Evolutionary conservation across 305 asterid species (phyloP).

Genomic region (Fraxinus velutina): DNA sequence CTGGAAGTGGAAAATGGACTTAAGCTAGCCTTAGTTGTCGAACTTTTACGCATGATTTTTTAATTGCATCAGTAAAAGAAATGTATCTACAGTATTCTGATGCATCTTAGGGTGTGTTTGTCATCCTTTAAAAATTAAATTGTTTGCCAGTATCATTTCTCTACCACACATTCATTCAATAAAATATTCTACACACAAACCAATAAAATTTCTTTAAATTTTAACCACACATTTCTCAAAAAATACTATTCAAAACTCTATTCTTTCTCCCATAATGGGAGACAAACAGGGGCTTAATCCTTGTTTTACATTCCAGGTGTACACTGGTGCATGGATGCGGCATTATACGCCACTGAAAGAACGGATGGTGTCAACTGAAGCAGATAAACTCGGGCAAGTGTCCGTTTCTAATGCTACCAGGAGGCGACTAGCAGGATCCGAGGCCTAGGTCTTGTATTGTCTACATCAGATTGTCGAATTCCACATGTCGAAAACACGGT

Average conservation of each 20-base stretch:
- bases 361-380: conserved; percentile 41
- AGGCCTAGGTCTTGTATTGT: conserved; percentile 37
- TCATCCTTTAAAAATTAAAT: too few species aligned
- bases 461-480: conserved; percentile 2
- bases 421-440: conserved; percentile 86
- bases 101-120: neutral
- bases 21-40: neutral
- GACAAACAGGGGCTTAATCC: neutral
- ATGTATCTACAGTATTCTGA: neutral
- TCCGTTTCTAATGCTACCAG: conserved; percentile 84
- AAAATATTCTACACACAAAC: too few species aligned
- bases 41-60: neutral
- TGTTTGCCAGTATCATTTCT: too few species aligned
- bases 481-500: neutral
- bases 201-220: too few species aligned
- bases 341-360: conserved; percentile 68
- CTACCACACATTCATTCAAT: too few species aligned
- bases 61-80: neutral
- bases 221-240: too few species aligned
- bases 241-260: too few species aligned
- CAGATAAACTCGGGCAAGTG: conserved; percentile 77
- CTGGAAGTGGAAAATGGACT: neutral
- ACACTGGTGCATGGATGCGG: conserved; percentile 89
- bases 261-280: too few species aligned
- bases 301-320: conserved; percentile 50